Evolutionary conservation across 345 rosid genomes (phyloP).

Genomic region (Lepidium sativum): DNA sequence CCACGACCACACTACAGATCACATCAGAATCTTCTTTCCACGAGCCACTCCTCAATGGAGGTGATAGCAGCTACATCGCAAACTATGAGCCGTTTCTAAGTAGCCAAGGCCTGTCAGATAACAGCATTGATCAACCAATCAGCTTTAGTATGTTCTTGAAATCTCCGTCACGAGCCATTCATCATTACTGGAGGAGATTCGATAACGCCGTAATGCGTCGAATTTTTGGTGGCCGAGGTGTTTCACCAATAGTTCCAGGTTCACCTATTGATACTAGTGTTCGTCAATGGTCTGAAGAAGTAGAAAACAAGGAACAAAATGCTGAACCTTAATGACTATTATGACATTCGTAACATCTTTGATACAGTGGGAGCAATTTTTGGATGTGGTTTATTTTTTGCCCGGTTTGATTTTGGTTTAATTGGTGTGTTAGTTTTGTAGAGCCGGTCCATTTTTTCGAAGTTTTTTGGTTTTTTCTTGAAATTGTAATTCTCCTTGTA

Average conservation of each 20-base stretch:
- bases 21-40: slow-evolving; percentile 47
- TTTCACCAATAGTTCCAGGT: slow-evolving; percentile 49
- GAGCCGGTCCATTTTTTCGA: slow-evolving; percentile 11
- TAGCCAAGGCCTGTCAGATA: slow-evolving; percentile 18
- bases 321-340: slow-evolving; percentile 14
- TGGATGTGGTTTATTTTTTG: slow-evolving; percentile 4
- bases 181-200: slow-evolving; percentile 71
- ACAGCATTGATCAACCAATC: slow-evolving; percentile 25
- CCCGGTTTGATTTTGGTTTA: slow-evolving; percentile 10
- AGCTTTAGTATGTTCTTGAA: slow-evolving; percentile 47
- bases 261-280: slow-evolving; percentile 48
- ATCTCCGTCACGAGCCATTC: slow-evolving; percentile 66
- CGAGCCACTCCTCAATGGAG: slow-evolving; percentile 42
- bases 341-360: background rate
- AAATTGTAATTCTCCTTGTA: background rate
- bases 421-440: slow-evolving; percentile 2
- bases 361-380: background rate
- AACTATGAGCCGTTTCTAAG: slow-evolving; percentile 11
- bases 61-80: slow-evolving; percentile 25
- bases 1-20: slow-evolving; percentile 41
- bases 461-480: background rate
- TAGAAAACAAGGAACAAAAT: slow-evolving; percentile 16
- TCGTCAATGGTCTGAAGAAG: slow-evolving; percentile 34
- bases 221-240: slow-evolving; percentile 85
- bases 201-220: slow-evolving; percentile 89